Evolutionary conservation across 768 basidiomycete genomes (phyloP), one percentile per base, ranked within the genome.

Genomic region (Coprinopsis marcescibilis): DNA sequence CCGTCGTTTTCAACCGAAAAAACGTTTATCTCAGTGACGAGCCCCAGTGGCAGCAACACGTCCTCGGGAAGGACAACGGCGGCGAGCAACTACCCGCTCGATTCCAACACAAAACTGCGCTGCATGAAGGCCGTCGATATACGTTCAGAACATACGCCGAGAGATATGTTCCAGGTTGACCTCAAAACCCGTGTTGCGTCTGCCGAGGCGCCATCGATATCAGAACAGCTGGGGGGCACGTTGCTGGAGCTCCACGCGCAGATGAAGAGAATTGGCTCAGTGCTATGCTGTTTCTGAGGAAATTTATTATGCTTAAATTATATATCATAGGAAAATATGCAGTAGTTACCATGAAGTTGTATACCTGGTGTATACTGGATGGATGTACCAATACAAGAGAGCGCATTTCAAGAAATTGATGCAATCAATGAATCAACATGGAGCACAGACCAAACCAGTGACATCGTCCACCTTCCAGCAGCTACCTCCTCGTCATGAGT

Each of bases 1-100:
- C 55, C 61, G 15, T 71, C 70, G 13, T 65, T 68, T 48, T 55
- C 56, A 34, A 66, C 68, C 3, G 61, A 73, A 55, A 61, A 57
- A 50, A 68, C 66, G 19, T 59, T 60, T 46, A 45, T 61, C 37
- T 66, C 66, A 38, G 51, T 70, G 54, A 54, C 61, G n/a, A n/a
- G n/a, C n/a, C n/a, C n/a, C 17, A 53, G 58, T 41, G 48, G 46
- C 26, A 63, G 60, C 14, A 58, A 55, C 30, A 55, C 58, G 20
- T 69, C 66, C 63, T 61, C 65, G 14, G 58, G 56, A 39, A 56
- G 57, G 26, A 45, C 57, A 26, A 56, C 58, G 13, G 54, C 62
- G 43, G 53, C 42, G 36, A 42, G 24, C 48, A 44, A 26, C 39
- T 54, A 45, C 49, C 46, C 52, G 33, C 43, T 49, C 38, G 39